Evolutionary conservation across 108 stramenopile genomes (phyloP).

Genomic region (Cyclotella kingstonii): DNA sequence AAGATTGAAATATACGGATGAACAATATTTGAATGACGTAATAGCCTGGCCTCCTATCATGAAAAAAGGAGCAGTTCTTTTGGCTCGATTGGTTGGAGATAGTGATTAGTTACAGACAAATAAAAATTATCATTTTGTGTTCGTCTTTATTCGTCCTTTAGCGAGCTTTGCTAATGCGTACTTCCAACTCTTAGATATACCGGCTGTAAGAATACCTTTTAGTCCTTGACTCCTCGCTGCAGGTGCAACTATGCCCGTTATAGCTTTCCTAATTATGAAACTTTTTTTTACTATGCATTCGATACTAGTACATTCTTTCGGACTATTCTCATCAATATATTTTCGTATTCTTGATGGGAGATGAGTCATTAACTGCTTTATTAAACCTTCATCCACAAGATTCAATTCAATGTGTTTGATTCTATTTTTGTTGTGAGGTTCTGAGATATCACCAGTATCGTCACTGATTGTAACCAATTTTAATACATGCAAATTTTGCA

Average conservation of each 20-base stretch:
- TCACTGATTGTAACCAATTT: background rate
- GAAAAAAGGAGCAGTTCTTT: conserved; percentile 47
- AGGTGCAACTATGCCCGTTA: conserved; percentile 63
- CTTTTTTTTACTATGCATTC: conserved; percentile 12
- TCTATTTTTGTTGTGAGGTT: background rate
- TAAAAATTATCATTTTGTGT: background rate
- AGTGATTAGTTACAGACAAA: background rate
- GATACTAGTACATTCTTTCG: background rate
- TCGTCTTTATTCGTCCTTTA: conserved; percentile 54
- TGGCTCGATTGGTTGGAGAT: conserved; percentile 42
- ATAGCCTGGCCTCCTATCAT: conserved; percentile 76
- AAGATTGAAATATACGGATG: conserved; percentile 59
- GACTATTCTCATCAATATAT: conserved; percentile 31
- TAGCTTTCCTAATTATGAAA: conserved; percentile 9
- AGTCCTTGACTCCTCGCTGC: conserved; percentile 75
- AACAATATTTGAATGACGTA: conserved; percentile 54
- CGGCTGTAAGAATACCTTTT: conserved; percentile 78
- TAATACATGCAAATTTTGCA: conserved; percentile 47
- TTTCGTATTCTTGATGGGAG: conserved; percentile 34
- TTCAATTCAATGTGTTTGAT: conserved; percentile 40
- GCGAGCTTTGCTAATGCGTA: conserved; percentile 80
- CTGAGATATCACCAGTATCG: no score
- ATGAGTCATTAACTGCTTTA: conserved; percentile 24
- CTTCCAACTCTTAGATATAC: conserved; percentile 52
- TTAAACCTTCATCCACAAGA: conserved; percentile 13